Evolutionary conservation across 2,329 filamentous ascomycete genomes (phyloP), one percentile per base, ranked within the genome.

Genomic region (Sclerotinia sclerotiorum): DNA sequence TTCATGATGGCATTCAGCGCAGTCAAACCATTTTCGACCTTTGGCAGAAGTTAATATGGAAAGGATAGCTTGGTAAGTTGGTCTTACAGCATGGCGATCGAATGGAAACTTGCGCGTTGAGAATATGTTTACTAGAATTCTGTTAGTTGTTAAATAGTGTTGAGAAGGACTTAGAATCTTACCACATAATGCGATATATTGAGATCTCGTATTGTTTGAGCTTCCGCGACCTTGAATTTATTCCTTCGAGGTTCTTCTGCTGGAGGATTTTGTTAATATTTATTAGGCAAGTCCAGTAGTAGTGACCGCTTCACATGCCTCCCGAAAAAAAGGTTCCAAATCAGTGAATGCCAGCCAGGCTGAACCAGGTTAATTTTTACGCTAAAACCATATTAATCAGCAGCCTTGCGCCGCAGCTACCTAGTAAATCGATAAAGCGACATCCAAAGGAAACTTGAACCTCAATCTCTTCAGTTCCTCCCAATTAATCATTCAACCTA

Each of bases 11-110:
- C 95, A 99, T 79, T 97, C 91, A 72, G 92, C 91, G 81, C 95
- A 99, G 83, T 99, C 95, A 82, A 97, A 99, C 96, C 96, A 99
- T 84, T 97, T 97, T 70, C 88, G 87, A 84, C 92, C 92, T 94
- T 75, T 48, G 55, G 13, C 24, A 6, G 32, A 17, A 46, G 24
- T 60, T 46, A 69, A 62, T 32, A 69, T 49, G 19, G 35, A 42
- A 62, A 51, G 15, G 13, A 32, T 67, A 63, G 15, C 19, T 44
- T 29, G 3, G 4, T 32, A 55, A 24, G 51, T 39, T 29, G 35
- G 49, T 81, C 88, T 76, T 87, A 94, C 95, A 99, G 85, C 95
- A 99, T 71, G 94, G 92, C 68, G 94, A 95, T 76, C 95, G 92
- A 82, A 99, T 96, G 69, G 94, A 84, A 77, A 99, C 95, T 82